phyloP scores from a whole-genome alignment of 2,329 filamentous ascomycete genomes.

The Scedosporium aurantiacum region DNA sequence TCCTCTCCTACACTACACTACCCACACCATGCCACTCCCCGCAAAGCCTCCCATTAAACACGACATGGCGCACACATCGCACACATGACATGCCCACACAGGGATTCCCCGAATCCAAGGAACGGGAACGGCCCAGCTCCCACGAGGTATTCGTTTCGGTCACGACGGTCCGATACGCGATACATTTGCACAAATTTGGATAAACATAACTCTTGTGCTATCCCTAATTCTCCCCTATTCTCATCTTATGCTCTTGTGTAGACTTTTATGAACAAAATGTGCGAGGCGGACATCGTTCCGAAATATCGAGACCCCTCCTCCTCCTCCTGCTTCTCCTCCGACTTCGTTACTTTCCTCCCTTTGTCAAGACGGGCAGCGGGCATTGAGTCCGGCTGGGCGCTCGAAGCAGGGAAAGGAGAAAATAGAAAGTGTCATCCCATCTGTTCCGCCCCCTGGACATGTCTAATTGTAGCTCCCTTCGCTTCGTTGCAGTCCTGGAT shows the following conservation, averaged over 20 bases:
- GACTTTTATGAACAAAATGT: neutral
- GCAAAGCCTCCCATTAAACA: neutral
- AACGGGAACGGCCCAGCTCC: slow-evolving; percentile 1
- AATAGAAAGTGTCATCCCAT: neutral
- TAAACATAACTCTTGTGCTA: neutral
- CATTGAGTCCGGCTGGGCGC: slow-evolving; percentile 4
- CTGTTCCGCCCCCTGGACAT: neutral
- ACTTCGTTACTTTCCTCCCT: neutral
- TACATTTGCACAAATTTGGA: neutral
- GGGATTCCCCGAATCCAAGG: neutral
- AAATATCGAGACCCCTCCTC: slow-evolving; percentile 1
- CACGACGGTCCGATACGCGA: slow-evolving; percentile 6
- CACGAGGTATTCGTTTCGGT: neutral
- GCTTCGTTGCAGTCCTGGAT: neutral
- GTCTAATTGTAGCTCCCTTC: neutral
- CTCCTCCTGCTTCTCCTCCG: neutral
- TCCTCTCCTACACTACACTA: too few species aligned
- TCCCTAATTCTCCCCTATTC: neutral
- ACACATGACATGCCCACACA: neutral
- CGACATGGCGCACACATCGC: too few species aligned
- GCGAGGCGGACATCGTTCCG: neutral
- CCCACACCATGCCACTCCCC: too few species aligned
- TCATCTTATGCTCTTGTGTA: neutral
- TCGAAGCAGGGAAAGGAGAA: neutral
- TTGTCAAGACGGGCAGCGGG: slow-evolving; percentile 1